These are phyloP conservation scores for Mycena belliarum DNA, from an alignment of 768 basidiomycete genomes.

Conservation along the genomic window DNA sequence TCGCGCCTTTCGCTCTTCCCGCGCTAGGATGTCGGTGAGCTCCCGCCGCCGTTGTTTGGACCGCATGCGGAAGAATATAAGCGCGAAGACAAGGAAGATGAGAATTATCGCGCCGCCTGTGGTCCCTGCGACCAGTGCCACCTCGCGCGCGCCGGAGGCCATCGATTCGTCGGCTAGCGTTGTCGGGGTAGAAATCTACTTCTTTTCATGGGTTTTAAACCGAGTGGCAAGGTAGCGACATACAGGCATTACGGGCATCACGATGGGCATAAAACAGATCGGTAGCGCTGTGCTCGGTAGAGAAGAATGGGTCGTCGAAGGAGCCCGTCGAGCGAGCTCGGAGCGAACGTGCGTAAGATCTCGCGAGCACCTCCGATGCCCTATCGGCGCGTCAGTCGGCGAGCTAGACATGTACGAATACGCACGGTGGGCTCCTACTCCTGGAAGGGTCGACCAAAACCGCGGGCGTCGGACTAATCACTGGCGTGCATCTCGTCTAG, in stretches of 20 bases:
- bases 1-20: constrained; percentile 6
- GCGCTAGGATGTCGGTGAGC: not conserved
- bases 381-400: not conserved
- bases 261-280: not conserved
- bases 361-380: not conserved
- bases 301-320: not conserved
- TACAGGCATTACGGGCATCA: constrained; percentile 15
- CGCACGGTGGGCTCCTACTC: constrained; percentile 7
- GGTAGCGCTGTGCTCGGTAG: not conserved
- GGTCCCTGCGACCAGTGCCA: constrained; percentile 3
- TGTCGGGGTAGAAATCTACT: constrained; percentile 12
- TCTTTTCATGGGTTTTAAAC: not conserved
- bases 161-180: not conserved
- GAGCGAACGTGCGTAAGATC: not conserved
- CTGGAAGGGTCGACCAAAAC: not conserved
- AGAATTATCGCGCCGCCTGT: constrained; percentile 14
- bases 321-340: not conserved
- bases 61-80: constrained; percentile 13
- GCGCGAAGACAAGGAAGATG: constrained; percentile 11
- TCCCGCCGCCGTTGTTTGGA: constrained; percentile 1
- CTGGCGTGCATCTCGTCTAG: not conserved
- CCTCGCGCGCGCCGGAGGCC: not conserved
- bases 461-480: not conserved
- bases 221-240: not conserved
- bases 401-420: not conserved